phyloP scores from a whole-genome alignment of 768 basidiomycete genomes.

The Mycena galopus region DNA sequence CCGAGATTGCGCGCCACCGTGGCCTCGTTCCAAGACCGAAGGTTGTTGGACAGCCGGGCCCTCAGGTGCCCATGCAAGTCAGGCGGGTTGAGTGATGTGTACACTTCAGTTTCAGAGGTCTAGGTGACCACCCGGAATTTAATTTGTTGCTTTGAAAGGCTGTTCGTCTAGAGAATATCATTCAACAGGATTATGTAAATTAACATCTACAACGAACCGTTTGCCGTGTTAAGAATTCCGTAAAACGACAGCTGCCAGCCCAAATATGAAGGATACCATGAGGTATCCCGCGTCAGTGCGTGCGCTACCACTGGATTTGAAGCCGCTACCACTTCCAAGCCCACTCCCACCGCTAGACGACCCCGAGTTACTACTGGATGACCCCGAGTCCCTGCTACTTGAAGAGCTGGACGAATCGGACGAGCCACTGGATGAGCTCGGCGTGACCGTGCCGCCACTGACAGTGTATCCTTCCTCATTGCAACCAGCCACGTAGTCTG shows the following conservation, averaged over 20 bases:
- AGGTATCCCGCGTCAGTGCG: not conserved
- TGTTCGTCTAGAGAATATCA: too few species aligned
- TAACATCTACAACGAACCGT: not conserved
- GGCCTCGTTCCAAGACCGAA: conserved; percentile 33
- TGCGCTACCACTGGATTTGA: not conserved
- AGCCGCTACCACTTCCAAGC: not conserved
- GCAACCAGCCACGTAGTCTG: not conserved
- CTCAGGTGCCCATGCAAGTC: not conserved
- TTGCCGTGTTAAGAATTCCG: not conserved
- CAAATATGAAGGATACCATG: not conserved
- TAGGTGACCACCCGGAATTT: too few species aligned
- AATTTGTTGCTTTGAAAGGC: too few species aligned
- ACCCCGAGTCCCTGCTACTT: not conserved
- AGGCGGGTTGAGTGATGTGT: not conserved
- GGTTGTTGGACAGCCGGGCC: conserved; percentile 20
- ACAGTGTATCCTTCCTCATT: not conserved
- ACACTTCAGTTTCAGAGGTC: too few species aligned
- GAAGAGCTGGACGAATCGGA: not conserved
- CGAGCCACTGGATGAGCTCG: not conserved
- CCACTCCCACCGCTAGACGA: not conserved
- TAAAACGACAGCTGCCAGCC: not conserved
- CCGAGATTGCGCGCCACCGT: conserved; percentile 36
- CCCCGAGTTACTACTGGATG: not conserved
- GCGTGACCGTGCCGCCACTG: not conserved
- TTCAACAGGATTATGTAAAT: not conserved